These are phyloP conservation scores for Cadophora sp. DNA, from an alignment of 2,329 filamentous ascomycete genomes.

Conservation along the genomic window DNA sequence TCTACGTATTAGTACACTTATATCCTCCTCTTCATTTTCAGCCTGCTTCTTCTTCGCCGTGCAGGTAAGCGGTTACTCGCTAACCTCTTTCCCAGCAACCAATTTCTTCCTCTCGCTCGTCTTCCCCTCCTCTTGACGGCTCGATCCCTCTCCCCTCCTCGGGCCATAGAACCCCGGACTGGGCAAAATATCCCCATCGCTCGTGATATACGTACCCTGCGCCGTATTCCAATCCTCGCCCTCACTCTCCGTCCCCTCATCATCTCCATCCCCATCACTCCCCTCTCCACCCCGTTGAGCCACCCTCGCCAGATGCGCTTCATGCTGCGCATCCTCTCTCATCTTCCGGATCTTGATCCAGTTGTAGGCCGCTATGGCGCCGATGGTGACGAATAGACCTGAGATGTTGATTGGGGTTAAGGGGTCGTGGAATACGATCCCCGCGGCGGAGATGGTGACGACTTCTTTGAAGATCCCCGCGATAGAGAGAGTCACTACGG, in stretches of 20 bases:
- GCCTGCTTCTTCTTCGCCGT: too few relatives aligned
- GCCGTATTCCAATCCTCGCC: slow-evolving; percentile 40
- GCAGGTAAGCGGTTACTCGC: not conserved
- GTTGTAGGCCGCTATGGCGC: slow-evolving; percentile 88
- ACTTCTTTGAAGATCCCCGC: slow-evolving; percentile 99
- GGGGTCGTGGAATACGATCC: slow-evolving; percentile 85
- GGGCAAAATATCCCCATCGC: slow-evolving; percentile 43
- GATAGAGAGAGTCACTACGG: slow-evolving; percentile 93
- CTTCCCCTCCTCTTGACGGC: not conserved
- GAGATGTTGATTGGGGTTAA: slow-evolving; percentile 87
- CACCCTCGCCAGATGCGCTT: slow-evolving; percentile 50
- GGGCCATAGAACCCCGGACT: slow-evolving; percentile 21
- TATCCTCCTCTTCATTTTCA: not conserved
- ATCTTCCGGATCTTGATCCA: slow-evolving; percentile 93
- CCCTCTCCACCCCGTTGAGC: slow-evolving; percentile 30
- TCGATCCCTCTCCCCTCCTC: slow-evolving; percentile 9
- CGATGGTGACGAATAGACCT: slow-evolving; percentile 86
- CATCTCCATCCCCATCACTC: slow-evolving; percentile 37
- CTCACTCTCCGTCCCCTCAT: slow-evolving; percentile 22
- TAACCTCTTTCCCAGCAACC: slow-evolving; percentile 6
- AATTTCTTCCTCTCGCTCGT: slow-evolving; percentile 15
- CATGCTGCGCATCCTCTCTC: slow-evolving; percentile 73
- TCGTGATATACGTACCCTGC: slow-evolving; percentile 39
- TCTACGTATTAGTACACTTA: slow-evolving; percentile 13
- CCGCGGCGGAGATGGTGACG: slow-evolving; percentile 89